phyloP scores from a whole-genome alignment of 1,139 yeast species.

The Chernovozyma aurita region DNA sequence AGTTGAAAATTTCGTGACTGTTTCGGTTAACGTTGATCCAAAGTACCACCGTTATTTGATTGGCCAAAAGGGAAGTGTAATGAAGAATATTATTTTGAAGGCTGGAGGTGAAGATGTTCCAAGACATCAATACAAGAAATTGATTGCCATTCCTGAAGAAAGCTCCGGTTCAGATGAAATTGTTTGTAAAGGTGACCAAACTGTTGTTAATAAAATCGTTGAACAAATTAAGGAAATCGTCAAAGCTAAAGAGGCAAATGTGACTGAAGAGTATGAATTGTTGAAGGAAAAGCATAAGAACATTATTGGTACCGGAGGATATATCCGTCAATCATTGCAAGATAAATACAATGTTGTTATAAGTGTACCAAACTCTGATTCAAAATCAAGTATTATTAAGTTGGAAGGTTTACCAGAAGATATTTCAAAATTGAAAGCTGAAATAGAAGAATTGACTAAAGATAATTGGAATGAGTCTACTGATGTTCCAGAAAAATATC shows the following conservation, averaged over 20 bases:
- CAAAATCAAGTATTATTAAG: slow-evolving; percentile 40
- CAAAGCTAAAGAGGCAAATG: slow-evolving; percentile 58
- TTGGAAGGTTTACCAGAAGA: slow-evolving; percentile 62
- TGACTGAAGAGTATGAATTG: slow-evolving; percentile 54
- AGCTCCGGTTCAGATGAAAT: slow-evolving; percentile 61
- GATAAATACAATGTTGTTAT: slow-evolving; percentile 61
- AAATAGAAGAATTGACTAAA: slow-evolving; percentile 48
- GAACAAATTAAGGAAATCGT: slow-evolving; percentile 63
- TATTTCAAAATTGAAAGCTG: slow-evolving; percentile 52
- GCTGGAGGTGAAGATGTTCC: slow-evolving; percentile 72
- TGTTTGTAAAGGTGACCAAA: slow-evolving; percentile 70
- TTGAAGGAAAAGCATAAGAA: slow-evolving; percentile 74
- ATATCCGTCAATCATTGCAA: slow-evolving; percentile 69
- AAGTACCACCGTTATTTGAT: slow-evolving; percentile 75
- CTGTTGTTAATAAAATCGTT: slow-evolving; percentile 66
- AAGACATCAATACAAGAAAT: slow-evolving; percentile 46
- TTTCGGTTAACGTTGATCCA: slow-evolving; percentile 66
- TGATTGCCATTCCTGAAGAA: slow-evolving; percentile 73
- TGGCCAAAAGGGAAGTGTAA: slow-evolving; percentile 75
- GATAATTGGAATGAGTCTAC: slow-evolving; percentile 46
- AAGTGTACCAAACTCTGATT: slow-evolving; percentile 63
- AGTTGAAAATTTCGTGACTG: slow-evolving; percentile 60
- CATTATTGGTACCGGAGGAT: slow-evolving; percentile 80
- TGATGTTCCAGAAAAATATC: slow-evolving; percentile 55
- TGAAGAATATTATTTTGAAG: slow-evolving; percentile 67